Percentiles rank a stretch among this genome's conserved stretches.
These are phyloP conservation scores for Linaria vulgaris DNA, from an alignment of 257 asterid species.

Conservation along the genomic window DNA sequence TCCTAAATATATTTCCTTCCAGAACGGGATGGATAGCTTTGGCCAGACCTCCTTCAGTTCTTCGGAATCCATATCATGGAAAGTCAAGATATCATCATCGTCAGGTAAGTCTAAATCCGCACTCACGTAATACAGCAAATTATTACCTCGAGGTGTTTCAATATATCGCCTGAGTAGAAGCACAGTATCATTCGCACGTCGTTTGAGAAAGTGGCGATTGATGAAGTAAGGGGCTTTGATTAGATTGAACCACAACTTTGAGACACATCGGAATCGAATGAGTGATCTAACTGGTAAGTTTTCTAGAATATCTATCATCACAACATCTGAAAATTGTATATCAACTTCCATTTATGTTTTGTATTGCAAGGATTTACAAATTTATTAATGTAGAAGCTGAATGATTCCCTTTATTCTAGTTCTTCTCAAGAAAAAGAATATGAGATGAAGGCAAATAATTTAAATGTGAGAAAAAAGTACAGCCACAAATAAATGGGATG, in stretches of 20 bases:
- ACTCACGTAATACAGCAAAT: too few relatives aligned
- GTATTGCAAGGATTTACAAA: too few relatives aligned
- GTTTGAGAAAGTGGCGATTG: background rate
- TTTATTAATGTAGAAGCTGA: too few relatives aligned
- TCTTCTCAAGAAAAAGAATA: too few relatives aligned
- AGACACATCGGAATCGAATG: background rate
- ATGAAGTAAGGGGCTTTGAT: background rate
- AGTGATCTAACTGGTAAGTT: background rate
- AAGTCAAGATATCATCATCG: background rate
- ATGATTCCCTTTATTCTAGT: too few relatives aligned
- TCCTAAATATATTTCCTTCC: background rate
- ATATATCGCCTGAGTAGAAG: background rate
- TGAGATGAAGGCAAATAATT: too few relatives aligned
- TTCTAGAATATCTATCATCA: background rate
- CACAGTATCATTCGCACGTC: background rate
- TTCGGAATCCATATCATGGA: background rate
- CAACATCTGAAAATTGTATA: background rate
- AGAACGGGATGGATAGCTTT: background rate
- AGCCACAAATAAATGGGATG: too few relatives aligned
- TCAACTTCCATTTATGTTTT: too few relatives aligned
- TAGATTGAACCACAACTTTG: background rate
- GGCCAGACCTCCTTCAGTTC: background rate
- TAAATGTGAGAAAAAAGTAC: too few relatives aligned
- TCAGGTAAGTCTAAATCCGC: background rate
- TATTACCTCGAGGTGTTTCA: too few relatives aligned